Base-by-base conservation (phyloP, 768 basidiomycete species). In the Tylopilus intermedius region DNA sequence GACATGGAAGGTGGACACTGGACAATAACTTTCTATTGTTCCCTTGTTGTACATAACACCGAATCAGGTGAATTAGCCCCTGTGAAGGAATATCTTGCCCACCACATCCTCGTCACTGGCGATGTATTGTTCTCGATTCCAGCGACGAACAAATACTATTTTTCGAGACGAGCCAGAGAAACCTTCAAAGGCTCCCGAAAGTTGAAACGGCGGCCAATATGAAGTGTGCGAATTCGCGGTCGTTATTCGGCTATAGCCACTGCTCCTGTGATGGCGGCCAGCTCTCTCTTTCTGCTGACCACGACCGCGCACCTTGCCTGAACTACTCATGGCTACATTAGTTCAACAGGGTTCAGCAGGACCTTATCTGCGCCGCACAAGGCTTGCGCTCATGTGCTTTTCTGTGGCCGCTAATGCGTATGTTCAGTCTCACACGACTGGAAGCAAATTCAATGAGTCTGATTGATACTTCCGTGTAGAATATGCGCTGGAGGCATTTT, bases 401-500 rank as follows among this genome's bases (percentile, higher is more conserved):
- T 82, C 83, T 9, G 79, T 88, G 21, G 79, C 71, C 18, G 71
- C 77, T 14, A 88, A 88, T 66, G 83, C 81, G 84, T 86, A 61
- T 37, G 82, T 75, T 39, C 13, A 10, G 45, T 48, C 45, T 45
- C 40, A 13, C n/a, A n/a, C 40, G 14, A 13, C 35, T n/a, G 18
- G 18, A 43, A 39, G 18, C 41, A 24, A 26, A 15, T 30, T 24
- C 18, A 18, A 18, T 18, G 27, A 33, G 14, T 26, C 35, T 49
- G 35, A 60, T 15, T 8, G 2, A 40, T 2, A 26, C 21, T 41
- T 9, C 18, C 32, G 22, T 1, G 29, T 53, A 90, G 88, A n/a
- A 67, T 90, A 55, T 84, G 77, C 57, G 86, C 86, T 0, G 88
- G 88, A n/a, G 86, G 84, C 30, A 78, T 91, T 54, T 89, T 88